phyloP scores from a whole-genome alignment of 208 protist species.

The Leishmania amazonensis region DNA sequence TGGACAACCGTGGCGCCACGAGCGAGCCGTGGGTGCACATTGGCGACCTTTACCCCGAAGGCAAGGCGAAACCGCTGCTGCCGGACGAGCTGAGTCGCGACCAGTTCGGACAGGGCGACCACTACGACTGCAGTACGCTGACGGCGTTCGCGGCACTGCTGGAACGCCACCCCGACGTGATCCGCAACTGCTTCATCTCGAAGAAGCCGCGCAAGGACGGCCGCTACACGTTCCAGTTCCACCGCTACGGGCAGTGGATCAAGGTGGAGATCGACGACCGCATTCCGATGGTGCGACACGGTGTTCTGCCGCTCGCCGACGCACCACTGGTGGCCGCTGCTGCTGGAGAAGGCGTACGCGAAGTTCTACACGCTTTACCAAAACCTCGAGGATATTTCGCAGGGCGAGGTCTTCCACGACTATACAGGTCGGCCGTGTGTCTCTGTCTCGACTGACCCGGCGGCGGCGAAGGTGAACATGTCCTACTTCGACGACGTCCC shows the following conservation, averaged over 20 bases:
- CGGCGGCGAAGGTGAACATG: slow-evolving; percentile 36
- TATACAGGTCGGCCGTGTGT: slow-evolving; percentile 60
- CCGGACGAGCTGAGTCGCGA: slow-evolving; percentile 43
- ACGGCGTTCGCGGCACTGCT: slow-evolving; percentile 54
- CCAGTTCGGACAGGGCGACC: slow-evolving; percentile 66
- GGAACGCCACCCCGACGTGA: slow-evolving; percentile 52
- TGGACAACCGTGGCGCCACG: slow-evolving; percentile 46
- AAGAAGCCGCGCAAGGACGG: slow-evolving; percentile 46
- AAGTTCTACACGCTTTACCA: slow-evolving; percentile 84
- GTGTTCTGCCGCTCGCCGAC: slow-evolving; percentile 72
- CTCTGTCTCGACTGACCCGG: slow-evolving; percentile 39
- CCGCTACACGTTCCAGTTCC: slow-evolving; percentile 12
- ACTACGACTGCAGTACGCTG: slow-evolving; percentile 62
- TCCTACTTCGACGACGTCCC: slow-evolving; percentile 43
- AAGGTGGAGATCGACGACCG: slow-evolving; percentile 69
- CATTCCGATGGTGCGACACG: slow-evolving; percentile 54
- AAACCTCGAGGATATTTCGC: slow-evolving; percentile 54
- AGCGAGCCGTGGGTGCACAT: slow-evolving; percentile 66
- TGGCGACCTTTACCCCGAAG: slow-evolving; percentile 68
- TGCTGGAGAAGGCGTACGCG: slow-evolving; percentile 77
- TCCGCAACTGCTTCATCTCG: slow-evolving; percentile 56
- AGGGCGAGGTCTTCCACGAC: slow-evolving; percentile 62
- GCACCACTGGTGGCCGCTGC: slow-evolving; percentile 73
- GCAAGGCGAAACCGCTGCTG: slow-evolving; percentile 57
- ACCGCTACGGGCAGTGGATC: slow-evolving; percentile 19